Evolutionary conservation across 495 filamentous ascomycete species (phyloP), one percentile per base, ranked within the genome.

Genomic region (Terfezia claveryi): DNA sequence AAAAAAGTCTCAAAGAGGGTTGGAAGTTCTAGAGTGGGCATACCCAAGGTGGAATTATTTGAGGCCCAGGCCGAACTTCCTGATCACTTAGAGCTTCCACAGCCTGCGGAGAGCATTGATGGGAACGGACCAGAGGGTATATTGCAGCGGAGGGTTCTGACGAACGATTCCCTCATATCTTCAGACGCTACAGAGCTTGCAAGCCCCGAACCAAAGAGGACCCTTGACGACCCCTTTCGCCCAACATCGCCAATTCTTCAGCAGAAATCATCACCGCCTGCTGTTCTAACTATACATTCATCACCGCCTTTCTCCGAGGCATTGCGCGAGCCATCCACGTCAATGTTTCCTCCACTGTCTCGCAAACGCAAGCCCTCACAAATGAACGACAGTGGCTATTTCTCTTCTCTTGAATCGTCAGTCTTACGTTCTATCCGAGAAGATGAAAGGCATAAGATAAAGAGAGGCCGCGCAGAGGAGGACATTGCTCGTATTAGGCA

Each of bases 381-480:
- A 12, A 79, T 94, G 70, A 87, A 93, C 60, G 91, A 98, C 62
- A 94, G 88, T 66, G 91, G 91, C 10, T 98, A 95, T 66, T 94
- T 93, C 62, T 98, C 91, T 1, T 95, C 89, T 0, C 70, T 98
- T n/a, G 91, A 95, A 49, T 96, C 91, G 1, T 95, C 91, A 0
- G 85, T 74, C n/a, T 73, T 85, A 60, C 76, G 88, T 37, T 79
- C 81, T 32, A 77, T 78, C 53, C 69, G 68, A 54, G 77, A 77
- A 2, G 86, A 86, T 57, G 73, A 81, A 36, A 51, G n/a, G 23
- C 83, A 85, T 49, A 78, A 79, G 51, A 78, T 87, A 54, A 93
- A 88, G 69, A 78, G 85, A 54, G 91, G 91, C 23, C 80, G 91
- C 49, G 83, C 91, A 10, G 91, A 96, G 64, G 91, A 89, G 60